Evolutionary conservation across 2,329 filamentous ascomycete species (phyloP).

Genomic region (Beauveria rudraprayagi): DNA sequence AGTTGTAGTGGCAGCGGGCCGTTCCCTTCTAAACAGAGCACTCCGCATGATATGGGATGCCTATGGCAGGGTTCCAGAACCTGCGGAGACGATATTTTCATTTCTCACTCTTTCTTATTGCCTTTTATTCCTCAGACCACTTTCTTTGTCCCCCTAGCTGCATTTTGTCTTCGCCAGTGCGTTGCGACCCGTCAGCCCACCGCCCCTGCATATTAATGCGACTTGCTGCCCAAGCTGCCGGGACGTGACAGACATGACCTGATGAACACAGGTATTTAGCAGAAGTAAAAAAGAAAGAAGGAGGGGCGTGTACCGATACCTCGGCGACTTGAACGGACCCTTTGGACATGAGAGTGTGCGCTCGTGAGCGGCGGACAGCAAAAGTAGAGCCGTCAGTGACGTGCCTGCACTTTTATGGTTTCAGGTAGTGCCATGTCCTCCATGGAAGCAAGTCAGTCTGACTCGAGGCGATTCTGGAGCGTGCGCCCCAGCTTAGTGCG

Average conservation of each 20-base stretch:
- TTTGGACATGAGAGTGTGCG: neutral
- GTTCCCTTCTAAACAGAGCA: neutral
- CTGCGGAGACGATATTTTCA: neutral
- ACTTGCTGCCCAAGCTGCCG: conserved; percentile 10
- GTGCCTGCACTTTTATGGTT: neutral
- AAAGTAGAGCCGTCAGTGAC: neutral
- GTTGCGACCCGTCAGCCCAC: neutral
- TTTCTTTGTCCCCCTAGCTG: neutral
- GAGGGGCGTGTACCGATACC: neutral
- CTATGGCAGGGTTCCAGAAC: neutral
- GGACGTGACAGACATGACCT: neutral
- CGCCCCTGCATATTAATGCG: neutral
- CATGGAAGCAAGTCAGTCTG: neutral
- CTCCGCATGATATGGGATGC: neutral
- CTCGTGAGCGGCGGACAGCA: neutral
- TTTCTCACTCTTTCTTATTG: too few species aligned
- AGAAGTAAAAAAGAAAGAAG: neutral
- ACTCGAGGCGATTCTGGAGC: too few species aligned
- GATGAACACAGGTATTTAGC: neutral
- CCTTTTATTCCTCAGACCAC: neutral
- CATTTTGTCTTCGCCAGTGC: neutral
- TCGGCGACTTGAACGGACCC: neutral
- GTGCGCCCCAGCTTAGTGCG: neutral
- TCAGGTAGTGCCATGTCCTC: neutral
- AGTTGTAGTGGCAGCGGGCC: neutral